Conservation (phyloP, 2,329 filamentous ascomycete genomes). For the Colletotrichum trifolii region DNA sequence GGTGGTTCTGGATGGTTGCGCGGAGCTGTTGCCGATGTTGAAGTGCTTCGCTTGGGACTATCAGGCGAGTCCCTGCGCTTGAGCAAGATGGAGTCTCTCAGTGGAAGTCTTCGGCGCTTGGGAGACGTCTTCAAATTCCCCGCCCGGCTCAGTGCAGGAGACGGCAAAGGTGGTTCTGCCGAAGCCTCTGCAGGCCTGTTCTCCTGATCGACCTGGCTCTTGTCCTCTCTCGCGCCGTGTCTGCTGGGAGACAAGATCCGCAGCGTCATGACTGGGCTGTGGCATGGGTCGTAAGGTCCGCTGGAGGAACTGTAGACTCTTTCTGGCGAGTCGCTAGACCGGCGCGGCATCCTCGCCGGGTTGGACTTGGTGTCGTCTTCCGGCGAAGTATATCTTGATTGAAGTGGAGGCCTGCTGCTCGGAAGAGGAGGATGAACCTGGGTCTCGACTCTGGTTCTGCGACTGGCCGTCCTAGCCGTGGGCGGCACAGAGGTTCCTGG, state of each 20-base stretch:
- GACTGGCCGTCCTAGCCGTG: neutral
- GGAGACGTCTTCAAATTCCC: conserved; percentile 19
- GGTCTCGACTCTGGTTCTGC: conserved; percentile 24
- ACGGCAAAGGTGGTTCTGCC: neutral
- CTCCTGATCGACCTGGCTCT: conserved; percentile 15
- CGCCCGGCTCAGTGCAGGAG: neutral
- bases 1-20: neutral
- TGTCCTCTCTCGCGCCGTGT: neutral
- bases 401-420: conserved; percentile 14
- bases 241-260: conserved; percentile 26
- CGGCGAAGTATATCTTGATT: conserved; percentile 22
- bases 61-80: conserved; percentile 24
- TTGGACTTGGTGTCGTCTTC: conserved; percentile 1
- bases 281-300: conserved; percentile 15
- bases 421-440: conserved; percentile 10
- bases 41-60: neutral
- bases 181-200: neutral
- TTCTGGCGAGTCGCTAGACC: conserved; percentile 14
- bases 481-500: no score
- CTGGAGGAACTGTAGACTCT: conserved; percentile 29
- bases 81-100: conserved; percentile 30
- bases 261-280: conserved; percentile 29
- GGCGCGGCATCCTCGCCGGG: neutral
- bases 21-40: neutral
- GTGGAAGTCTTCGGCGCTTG: conserved; percentile 17